Percentiles rank a stretch among this genome's conserved stretches.
Evolutionary conservation across 2,329 filamentous ascomycete genomes (phyloP).

Genomic region (Elsinoe ampelina): DNA sequence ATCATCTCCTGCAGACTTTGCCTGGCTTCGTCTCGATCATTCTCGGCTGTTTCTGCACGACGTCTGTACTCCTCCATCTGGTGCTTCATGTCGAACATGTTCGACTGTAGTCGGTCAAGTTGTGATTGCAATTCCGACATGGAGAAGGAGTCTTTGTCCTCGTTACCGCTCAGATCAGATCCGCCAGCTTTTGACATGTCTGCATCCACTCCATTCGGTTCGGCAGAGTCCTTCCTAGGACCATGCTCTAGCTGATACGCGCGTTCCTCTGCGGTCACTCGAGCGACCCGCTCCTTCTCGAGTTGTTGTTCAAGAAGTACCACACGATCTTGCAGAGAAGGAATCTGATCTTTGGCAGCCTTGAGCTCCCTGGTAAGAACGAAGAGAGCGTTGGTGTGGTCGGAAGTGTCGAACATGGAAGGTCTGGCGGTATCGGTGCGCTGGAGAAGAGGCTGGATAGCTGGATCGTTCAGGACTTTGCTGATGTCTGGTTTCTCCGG

Average conservation of each 20-base stretch:
- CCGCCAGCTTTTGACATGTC: background rate
- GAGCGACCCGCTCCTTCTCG: conserved; percentile 67
- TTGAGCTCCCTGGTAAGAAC: conserved; percentile 77
- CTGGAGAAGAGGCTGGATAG: conserved; percentile 55
- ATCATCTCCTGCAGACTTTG: conserved; percentile 83
- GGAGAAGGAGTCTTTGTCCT: conserved; percentile 13
- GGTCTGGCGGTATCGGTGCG: conserved; percentile 67
- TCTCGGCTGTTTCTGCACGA: conserved; percentile 69
- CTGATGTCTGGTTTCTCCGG: conserved; percentile 80
- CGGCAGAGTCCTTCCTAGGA: conserved; percentile 35
- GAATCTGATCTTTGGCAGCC: conserved; percentile 75
- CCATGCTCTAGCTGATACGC: conserved; percentile 62
- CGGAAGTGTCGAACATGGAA: conserved; percentile 45
- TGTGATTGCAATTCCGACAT: conserved; percentile 53
- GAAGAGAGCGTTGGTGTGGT: conserved; percentile 63
- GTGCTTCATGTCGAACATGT: conserved; percentile 72
- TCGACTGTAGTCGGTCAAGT: conserved; percentile 64
- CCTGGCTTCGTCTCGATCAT: conserved; percentile 61
- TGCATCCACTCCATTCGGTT: conserved; percentile 21
- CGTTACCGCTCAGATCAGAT: background rate
- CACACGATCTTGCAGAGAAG: conserved; percentile 69
- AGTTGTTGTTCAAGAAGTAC: conserved; percentile 73
- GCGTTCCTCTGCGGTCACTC: conserved; percentile 75
- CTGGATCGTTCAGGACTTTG: conserved; percentile 37
- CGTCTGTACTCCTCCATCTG: conserved; percentile 70